Base-by-base conservation (phyloP, 1,284 basidiomycete species). In the Heterobasidion irregulare region DNA sequence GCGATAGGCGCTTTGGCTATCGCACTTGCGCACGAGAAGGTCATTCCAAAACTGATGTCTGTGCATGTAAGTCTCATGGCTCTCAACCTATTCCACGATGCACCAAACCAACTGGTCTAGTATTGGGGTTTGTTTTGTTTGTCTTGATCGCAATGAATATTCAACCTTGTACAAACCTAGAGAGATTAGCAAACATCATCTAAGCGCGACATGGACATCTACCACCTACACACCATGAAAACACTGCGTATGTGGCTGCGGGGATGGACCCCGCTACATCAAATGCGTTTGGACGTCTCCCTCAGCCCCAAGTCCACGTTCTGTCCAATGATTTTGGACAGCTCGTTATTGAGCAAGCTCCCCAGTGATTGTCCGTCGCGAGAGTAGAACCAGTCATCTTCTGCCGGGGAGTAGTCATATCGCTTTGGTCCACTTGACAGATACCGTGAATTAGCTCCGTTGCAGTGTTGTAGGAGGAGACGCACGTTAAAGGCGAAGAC, bases 401-500 rank as follows among this genome's bases (percentile, higher is more conserved):
- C 66, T 36, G 68, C 69, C 57, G 72, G 70, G 10, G 74, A 73
- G 63, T 88, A 92, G 69, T 94, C 92, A 67, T 94, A 97, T 46
- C 94, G 83, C 71, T 90, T 89, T 10, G 94, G 94, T 15, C 94
- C 94, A 63, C 93, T 94, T 18, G 33, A 12, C 8, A 50, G 16
- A 16, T 38, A 47, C 12, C 38, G 6, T 41, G 38, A 41, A n/a
- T 12, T 19, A 16, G 18, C 18, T 47, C 18, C 8, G 46, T 47
- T 47, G 10, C 16, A 16, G 9, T 47, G 46, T 6, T 16, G 5
- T 4, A 16, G 10, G 12, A 58, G 50, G 54, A 38, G 13, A 63
- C 73, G 38, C 57, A 86, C 88, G 86, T 92, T 59, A 86, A 67
- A 0, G 96, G 96, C 38, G 93, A 96, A 10, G 92, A 95, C 36